Evolutionary conservation across 108 stramenopile genomes (phyloP).

Genomic region (Cyclotella baltica): DNA sequence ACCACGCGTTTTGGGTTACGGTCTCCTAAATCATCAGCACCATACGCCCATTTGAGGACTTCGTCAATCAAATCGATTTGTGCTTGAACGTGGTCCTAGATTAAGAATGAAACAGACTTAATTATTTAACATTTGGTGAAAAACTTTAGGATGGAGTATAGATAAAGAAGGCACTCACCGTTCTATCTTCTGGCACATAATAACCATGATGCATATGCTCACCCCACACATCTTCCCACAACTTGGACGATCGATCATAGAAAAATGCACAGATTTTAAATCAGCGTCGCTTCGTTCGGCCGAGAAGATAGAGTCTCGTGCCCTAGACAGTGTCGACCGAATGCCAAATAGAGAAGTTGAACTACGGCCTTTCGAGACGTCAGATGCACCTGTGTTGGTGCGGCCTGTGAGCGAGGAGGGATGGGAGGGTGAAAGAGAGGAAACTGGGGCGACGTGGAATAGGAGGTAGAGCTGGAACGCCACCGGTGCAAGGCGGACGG

Average conservation of each 20-base stretch:
- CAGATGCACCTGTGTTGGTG: not conserved
- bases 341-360: slow-evolving; percentile 45
- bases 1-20: slow-evolving; percentile 51
- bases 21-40: slow-evolving; percentile 31
- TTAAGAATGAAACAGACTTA: not conserved
- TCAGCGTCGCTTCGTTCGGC: slow-evolving; percentile 81
- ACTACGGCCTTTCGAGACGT: not conserved
- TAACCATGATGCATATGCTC: slow-evolving; percentile 93
- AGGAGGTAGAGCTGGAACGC: slow-evolving; percentile 3
- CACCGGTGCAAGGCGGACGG: not conserved
- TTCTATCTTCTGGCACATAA: slow-evolving; percentile 82
- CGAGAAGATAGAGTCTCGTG: slow-evolving; percentile 69
- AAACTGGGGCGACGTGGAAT: not conserved
- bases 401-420: not conserved
- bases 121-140: not conserved
- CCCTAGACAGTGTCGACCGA: slow-evolving; percentile 48
- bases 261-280: slow-evolving; percentile 93
- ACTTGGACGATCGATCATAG: slow-evolving; percentile 90
- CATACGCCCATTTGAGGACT: slow-evolving; percentile 88
- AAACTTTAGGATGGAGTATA: not conserved
- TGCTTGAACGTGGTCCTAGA: slow-evolving; percentile 75
- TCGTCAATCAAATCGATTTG: slow-evolving; percentile 95
- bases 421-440: slow-evolving; percentile 3
- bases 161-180: slow-evolving; percentile 12
- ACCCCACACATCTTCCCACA: slow-evolving; percentile 98